Evolutionary conservation across 2,329 filamentous ascomycete genomes (phyloP).

Genomic region (Colletotrichum aenigma): DNA sequence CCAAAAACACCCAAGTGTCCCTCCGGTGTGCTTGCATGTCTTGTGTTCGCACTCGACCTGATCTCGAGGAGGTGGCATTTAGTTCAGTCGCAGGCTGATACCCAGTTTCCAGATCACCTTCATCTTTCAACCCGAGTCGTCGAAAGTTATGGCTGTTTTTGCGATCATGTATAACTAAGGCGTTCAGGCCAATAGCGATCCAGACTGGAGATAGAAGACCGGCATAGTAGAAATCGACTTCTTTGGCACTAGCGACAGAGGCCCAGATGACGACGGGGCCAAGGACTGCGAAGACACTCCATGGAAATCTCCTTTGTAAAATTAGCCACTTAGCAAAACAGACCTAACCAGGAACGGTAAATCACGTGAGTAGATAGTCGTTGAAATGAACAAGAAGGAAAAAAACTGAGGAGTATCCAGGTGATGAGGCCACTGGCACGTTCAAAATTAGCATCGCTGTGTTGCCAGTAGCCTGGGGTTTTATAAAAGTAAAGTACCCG

Average conservation of each 20-base stretch:
- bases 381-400: not conserved
- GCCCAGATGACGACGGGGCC: not conserved
- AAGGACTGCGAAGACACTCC: not conserved
- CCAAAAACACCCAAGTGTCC: not conserved
- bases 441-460: no score
- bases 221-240: not conserved
- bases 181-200: not conserved
- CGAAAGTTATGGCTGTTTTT: not conserved
- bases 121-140: not conserved
- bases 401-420: not conserved
- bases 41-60: not conserved
- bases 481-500: not conserved
- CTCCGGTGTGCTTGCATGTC: accelerated
- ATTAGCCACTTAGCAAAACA: not conserved
- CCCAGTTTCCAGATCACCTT: not conserved
- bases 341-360: accelerated
- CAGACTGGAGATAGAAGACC: not conserved
- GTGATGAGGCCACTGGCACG: not conserved
- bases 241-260: not conserved
- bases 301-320: not conserved
- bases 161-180: not conserved
- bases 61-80: not conserved
- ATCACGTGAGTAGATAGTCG: not conserved
- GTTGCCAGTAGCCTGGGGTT: not conserved
- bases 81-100: not conserved